Base-by-base conservation (phyloP, 2,329 filamentous ascomycete species). In the Penicillium sp. region DNA sequence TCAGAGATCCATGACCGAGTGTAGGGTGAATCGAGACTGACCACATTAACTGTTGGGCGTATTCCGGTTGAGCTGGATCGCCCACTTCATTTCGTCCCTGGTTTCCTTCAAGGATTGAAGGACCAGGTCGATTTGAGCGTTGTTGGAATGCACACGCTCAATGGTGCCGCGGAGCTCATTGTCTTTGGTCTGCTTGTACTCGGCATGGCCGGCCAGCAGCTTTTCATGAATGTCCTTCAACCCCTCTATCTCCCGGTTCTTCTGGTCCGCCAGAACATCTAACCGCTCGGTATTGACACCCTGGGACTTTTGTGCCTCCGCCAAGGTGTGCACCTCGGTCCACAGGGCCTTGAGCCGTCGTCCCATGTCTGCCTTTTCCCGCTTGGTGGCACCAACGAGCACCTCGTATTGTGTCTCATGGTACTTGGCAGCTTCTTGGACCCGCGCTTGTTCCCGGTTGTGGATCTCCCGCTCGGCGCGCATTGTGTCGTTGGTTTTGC, bases 21-120 rank as follows among this genome's bases (percentile, higher is more conserved):
- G 13, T n/a, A n/a, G 28, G 8, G 23, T 6, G 33, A 17, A 13
- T 18, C n/a, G n/a, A 30, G 12, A 27, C 20, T 2, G 9, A 15
- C 3, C 15, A 33, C 13, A 15, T 37, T 17, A 28, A 29, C 50
- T 55, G 36, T 51, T 54, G 37, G 65, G 50, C 34, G 64, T 50
- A 9, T 48, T 48, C 22, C 52, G 49, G 38, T 67, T 64, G 36
- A 72, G 52, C 23, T 64, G 67, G 34, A 72, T 65, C n/a, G 62
- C 62, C 68, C 70, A 72, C 48, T 60, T 69, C 70, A 73, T 72
- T 45, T 66, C 55, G 2, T 57, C 67, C 37, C 66, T 60, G 1
- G 64, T 62, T 39, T 66, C 59, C 31, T 61, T 62, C 47, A 71
- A 52, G 13, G 68, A 62, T 18, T 55, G 56, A 26, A 71, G 52